A percentile compares a stretch with the other conserved stretches of the same genome.
phyloP scores from a whole-genome alignment of 352 stramenopile species.

The Phytophthora tentaculata region DNA sequence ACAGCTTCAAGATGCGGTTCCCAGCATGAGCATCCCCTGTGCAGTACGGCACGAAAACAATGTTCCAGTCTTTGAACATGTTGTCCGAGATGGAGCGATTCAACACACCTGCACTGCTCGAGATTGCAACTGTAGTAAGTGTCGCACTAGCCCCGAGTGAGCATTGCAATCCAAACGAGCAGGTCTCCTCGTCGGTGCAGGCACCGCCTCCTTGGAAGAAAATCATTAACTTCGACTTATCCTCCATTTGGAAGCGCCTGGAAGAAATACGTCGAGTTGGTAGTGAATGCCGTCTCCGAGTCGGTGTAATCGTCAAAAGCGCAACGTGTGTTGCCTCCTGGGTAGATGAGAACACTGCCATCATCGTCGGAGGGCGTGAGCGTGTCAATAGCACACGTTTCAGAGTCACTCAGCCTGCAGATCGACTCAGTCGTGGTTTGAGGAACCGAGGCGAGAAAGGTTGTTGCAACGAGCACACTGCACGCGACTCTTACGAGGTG shows the following conservation, averaged over 20 bases:
- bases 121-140: conserved; percentile 47
- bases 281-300: conserved; percentile 36
- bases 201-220: conserved; percentile 71
- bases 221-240: conserved; percentile 68
- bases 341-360: conserved; percentile 52
- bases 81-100: conserved; percentile 59
- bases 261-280: conserved; percentile 64
- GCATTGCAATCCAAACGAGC: conserved; percentile 63
- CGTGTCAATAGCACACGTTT: conserved; percentile 35
- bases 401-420: conserved; percentile 39
- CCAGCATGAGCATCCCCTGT: conserved; percentile 71
- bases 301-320: conserved; percentile 54
- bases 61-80: conserved; percentile 75
- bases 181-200: conserved; percentile 62
- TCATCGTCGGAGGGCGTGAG: conserved; percentile 35
- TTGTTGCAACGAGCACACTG: conserved; percentile 19
- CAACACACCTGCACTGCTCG: conserved; percentile 52
- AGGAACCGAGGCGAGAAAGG: conserved; percentile 16
- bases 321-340: conserved; percentile 53
- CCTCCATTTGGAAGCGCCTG: conserved; percentile 55
- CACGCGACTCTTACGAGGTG: conserved; percentile 1
- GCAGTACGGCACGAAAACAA: conserved; percentile 77
- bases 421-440: conserved; percentile 22
- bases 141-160: conserved; percentile 41
- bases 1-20: conserved; percentile 30